Evolutionary conservation across 2,329 filamentous ascomycete genomes (phyloP), one percentile per base, ranked within the genome.

Genomic region (Coniella vitis): DNA sequence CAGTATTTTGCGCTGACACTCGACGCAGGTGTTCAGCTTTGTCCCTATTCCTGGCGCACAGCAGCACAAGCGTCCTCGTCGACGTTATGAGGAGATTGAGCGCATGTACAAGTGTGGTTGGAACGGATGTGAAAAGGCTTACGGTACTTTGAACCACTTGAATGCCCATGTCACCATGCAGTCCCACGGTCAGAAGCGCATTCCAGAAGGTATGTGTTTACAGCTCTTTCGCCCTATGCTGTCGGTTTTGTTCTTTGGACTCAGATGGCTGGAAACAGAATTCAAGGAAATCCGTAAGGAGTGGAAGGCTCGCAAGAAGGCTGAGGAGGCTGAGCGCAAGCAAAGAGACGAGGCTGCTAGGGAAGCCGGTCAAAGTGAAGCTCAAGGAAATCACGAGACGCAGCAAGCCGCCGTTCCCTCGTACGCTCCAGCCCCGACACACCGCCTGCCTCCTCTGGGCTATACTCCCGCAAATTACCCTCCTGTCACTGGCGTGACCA

Each of bases 111-210:
- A 97, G 69, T 98, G 93, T 63, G 93, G 91, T 21, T 97, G 90
- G 88, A 91, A 96, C 57, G 90, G 90, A 8, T 98, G 93, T 63
- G 93, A 98, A 69, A 98, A 98, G 71, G 93, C 93, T 3, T 98
- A 98, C 59, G 93, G 93, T 52, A 98, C 93, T 41, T 71, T 98
- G 54, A 98, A 98, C 67, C 93, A 98, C 65, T 68, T 98, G 58
- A 98, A 98, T 63, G 93, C 93, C 35, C 93, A 98, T 63, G 93
- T 98, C 42, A 97, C 93, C 13, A 97, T 97, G 93, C 93, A 98
- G 67, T 93, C 88, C 53, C 93, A 98, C 61, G 93, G 93, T 10
- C 76, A 82, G 57, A 98, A 98, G 72, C 82, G 93, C 57, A 96
- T 91, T 51, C 93, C 93, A 37, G 93, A 98, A 86, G 91, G 93